Percentiles rank a stretch among this genome's conserved stretches.
phyloP scores from a whole-genome alignment of 2,329 filamentous ascomycete species.

The Fusarium piperis region DNA sequence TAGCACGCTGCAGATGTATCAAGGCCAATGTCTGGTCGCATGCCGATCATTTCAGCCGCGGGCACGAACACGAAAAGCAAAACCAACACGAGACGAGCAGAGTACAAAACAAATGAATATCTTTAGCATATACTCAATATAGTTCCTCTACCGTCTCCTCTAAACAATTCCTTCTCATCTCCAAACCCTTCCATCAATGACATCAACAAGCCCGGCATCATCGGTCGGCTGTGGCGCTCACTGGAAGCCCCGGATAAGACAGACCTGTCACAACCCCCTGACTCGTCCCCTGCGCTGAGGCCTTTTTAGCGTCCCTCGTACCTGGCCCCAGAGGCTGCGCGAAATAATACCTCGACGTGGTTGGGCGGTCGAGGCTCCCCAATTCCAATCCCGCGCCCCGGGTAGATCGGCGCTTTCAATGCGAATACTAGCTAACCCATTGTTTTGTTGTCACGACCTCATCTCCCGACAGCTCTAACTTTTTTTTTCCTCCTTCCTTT shows the following conservation, averaged over 20 bases:
- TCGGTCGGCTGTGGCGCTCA: conserved; percentile 18
- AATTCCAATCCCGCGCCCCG: conserved; percentile 28
- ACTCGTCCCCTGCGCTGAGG: conserved; percentile 6
- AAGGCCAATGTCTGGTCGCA: neutral
- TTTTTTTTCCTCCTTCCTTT: neutral
- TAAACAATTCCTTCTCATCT: neutral
- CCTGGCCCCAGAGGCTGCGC: conserved; percentile 12
- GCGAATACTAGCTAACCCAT: neutral
- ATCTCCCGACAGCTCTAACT: conserved; percentile 14
- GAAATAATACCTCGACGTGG: conserved; percentile 33
- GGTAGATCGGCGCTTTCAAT: conserved; percentile 19
- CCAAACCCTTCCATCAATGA: neutral
- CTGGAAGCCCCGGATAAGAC: conserved; percentile 21
- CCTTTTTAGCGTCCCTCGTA: conserved; percentile 1
- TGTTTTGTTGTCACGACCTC: conserved; percentile 21
- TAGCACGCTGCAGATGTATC: neutral
- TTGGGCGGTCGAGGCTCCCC: conserved; percentile 20
- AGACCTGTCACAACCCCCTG: conserved; percentile 11
- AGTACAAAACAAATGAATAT: neutral
- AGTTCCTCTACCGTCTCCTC: neutral
- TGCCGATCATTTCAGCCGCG: neutral
- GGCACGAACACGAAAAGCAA: conserved; percentile 3
- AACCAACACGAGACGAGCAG: neutral
- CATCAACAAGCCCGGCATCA: neutral
- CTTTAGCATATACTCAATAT: neutral